Evolutionary conservation across 805 yeast genomes (phyloP), one percentile per base, ranked within the genome.

Genomic region (Nakazawaea wickerhamii): DNA sequence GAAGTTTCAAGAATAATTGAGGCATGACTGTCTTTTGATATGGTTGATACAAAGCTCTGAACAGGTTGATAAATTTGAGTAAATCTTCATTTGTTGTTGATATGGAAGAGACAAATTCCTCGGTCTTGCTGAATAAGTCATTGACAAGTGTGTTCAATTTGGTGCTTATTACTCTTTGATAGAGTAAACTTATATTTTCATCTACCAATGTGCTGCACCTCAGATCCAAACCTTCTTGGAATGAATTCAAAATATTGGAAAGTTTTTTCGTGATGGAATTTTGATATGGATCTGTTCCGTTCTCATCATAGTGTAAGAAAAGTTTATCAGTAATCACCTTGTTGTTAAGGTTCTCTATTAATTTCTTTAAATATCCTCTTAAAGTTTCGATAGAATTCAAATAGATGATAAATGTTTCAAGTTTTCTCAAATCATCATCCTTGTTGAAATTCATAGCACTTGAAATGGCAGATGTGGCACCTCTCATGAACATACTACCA

Each of bases 371-470:
- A 53, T 86, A 84, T 6, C 65, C 69, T 18, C 74, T 70, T 19
- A 84, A 79, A 33, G 81, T 63, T 9, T 82, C 77, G 4, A 89
- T 66, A 1, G 95, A 81, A 60, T 91, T 90, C 46, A 89, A 64
- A 45, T 82, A 75, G 1, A 85, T 64, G 31, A 88, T 63, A 55
- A 78, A 89, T 13, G 74, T 75, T 25, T 77, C 70, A 13, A 85
- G 58, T 44, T 75, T 71, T 4, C 70, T 63, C 37, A 63, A 60
- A 44, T 65, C 67, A 7, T 74, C 71, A 36, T 72, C 73, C 9
- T 45, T 44, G n/a, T 59, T 58, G 37, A 60, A 48, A 37, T 58
- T 58, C 28, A 64, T 62, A 2, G 66, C 67, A 7, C 60, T 60
- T 39, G 58, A 60, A 22, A 64, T 48, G 3, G 61, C 63, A n/a